Percentiles rank a stretch among this genome's conserved stretches.
These are phyloP conservation scores for Cymbopogon flexuosus DNA, from an alignment of 202 grass and related monocot species.

Conservation along the genomic window DNA sequence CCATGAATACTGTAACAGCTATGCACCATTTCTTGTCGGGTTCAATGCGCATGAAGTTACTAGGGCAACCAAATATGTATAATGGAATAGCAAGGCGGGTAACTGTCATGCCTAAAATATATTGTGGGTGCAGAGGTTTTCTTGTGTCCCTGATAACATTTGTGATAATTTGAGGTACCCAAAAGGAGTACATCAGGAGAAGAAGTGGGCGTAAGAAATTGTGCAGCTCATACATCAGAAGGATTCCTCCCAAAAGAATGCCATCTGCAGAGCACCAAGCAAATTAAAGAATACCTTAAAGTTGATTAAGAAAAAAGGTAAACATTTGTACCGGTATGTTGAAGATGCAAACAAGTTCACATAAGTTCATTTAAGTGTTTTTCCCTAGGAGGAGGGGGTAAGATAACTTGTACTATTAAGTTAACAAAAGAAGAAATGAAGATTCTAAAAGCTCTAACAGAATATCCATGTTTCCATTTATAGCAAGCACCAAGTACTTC, in stretches of 20 bases:
- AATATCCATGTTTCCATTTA: conserved; percentile 1
- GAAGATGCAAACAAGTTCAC: background rate
- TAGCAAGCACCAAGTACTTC: background rate
- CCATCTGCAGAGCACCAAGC: conserved; percentile 64
- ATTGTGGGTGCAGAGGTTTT: conserved; percentile 92
- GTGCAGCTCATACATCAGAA: conserved; percentile 90
- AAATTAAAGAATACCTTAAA: conserved; percentile 13
- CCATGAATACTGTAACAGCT: conserved; percentile 62
- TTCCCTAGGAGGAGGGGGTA: background rate
- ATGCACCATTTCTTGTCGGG: conserved; percentile 79
- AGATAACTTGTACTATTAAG: background rate
- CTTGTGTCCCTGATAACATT: conserved; percentile 93
- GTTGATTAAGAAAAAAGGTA: background rate
- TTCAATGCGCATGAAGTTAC: conserved; percentile 87
- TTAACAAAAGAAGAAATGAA: conserved; percentile 11
- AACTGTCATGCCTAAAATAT: conserved; percentile 86
- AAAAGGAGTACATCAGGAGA: conserved; percentile 88
- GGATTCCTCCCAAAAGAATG: conserved; percentile 96
- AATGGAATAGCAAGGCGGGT: conserved; percentile 80
- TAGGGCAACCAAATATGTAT: conserved; percentile 95
- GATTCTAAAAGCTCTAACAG: background rate
- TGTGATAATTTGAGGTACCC: conserved; percentile 87
- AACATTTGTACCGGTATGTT: background rate
- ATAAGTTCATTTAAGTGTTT: background rate
- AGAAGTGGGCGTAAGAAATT: conserved; percentile 72